Evolutionary conservation across 1,139 yeast genomes (phyloP), one percentile per base, ranked within the genome.

Genomic region (Fermentozyma sake): DNA sequence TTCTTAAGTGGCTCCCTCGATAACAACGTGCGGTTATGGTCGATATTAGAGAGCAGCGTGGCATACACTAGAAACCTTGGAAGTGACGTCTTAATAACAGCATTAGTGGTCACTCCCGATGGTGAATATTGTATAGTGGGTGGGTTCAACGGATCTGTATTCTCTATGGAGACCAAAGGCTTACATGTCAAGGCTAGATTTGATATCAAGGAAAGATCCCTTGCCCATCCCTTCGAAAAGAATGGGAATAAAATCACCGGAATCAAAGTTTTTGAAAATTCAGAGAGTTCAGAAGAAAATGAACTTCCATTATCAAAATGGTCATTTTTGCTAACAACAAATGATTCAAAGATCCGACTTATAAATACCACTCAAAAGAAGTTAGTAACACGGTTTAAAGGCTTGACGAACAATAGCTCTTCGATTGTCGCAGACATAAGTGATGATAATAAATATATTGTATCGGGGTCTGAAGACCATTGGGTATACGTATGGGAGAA

Each of bases 1-100:
- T 86, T 89, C 51, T 54, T 83, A 4, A 79, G 89, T 38, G 94
- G 95, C 2, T 81, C 93, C 25, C 63, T 87, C 38, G 96, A 86
- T 48, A 81, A 83, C 37, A 66, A 72, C 22, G 68, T 85, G n/a
- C 58, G 94, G 33, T 57, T 89, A 13, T 85, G 96, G 95, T 81
- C 91, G 3, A 79, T 89, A 18, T 64, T 89, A 23, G 96, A 87
- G 34, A 44, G 48, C 6, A 44, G 42, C 9, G 55, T 65, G 15
- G 57, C 71, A 1, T 67, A 46, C 35, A 45, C 43, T 13, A 51
- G 46, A 17, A 48, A 61, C 35, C 41, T 67, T 30, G 72, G 70
- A 4, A 76, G 76, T 34, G 76, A 78, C 29, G 77, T 79, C 10
- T 55, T 79, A 33, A 72, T 84, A 8, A 83, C 94, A 0, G 84